phyloP scores from a whole-genome alignment of 345 rosid genomes.

The Syzygium jambos region DNA sequence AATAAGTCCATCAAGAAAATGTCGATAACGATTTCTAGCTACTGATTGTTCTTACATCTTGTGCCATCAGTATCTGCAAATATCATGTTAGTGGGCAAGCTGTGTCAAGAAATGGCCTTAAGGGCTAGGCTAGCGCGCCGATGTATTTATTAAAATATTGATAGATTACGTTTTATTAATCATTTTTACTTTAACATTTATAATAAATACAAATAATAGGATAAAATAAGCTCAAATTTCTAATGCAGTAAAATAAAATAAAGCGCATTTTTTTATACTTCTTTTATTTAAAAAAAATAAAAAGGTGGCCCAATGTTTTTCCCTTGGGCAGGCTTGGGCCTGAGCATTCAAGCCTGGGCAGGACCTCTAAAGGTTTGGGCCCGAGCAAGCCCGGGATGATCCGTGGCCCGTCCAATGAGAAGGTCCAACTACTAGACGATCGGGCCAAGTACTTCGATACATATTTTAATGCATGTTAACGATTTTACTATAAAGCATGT shows the following conservation, averaged over 20 bases:
- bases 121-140: neutral
- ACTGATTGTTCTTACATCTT: neutral
- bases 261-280: neutral
- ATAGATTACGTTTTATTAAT: no score
- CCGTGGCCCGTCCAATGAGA: no score
- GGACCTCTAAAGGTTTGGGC: no score
- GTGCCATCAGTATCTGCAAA: neutral
- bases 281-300: neutral
- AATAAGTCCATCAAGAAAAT: neutral
- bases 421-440: no score
- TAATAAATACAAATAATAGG: fast-evolving
- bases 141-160: neutral
- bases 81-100: neutral
- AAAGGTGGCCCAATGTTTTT: no score
- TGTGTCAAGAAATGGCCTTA: neutral
- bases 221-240: neutral
- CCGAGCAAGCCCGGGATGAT: no score
- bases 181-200: neutral
- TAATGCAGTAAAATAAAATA: neutral
- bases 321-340: no score
- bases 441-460: neutral
- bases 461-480: neutral
- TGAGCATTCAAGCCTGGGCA: no score
- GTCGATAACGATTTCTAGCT: fast-evolving
- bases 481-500: neutral